These are phyloP conservation scores for Wallacemonas sp. DNA, from an alignment of 208 protist species.

Conservation along the genomic window DNA sequence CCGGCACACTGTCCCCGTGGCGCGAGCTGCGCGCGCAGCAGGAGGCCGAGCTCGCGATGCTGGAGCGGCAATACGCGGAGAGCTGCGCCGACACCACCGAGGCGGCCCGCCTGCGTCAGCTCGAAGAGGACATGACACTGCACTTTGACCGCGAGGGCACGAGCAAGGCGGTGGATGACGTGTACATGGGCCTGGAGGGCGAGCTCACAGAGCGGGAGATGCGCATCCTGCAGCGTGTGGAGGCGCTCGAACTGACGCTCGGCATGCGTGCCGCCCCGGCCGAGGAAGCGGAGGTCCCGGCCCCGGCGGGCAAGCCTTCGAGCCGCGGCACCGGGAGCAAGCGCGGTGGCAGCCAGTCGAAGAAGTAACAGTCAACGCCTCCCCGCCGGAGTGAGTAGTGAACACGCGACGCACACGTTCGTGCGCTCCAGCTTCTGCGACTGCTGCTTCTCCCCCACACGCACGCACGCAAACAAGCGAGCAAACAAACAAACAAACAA, in stretches of 20 bases:
- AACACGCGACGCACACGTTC: too few relatives aligned
- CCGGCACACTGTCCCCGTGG: conserved; percentile 18
- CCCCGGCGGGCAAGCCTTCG: neutral
- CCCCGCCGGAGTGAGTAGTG: too few relatives aligned
- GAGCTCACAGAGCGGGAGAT: conserved; percentile 56
- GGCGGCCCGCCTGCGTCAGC: conserved; percentile 36
- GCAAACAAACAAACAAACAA: too few relatives aligned
- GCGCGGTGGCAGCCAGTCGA: neutral
- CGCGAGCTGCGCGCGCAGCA: conserved; percentile 40
- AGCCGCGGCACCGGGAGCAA: neutral
- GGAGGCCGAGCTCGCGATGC: conserved; percentile 42
- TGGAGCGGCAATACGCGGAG: conserved; percentile 46
- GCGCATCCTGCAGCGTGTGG: conserved; percentile 71
- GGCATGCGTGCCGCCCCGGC: conserved; percentile 28
- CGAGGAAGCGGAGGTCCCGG: neutral
- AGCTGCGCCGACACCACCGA: conserved; percentile 35
- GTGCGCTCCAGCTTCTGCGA: too few relatives aligned
- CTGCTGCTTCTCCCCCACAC: too few relatives aligned
- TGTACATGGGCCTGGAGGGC: conserved; percentile 67
- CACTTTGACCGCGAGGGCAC: conserved; percentile 63
- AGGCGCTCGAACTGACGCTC: conserved; percentile 60
- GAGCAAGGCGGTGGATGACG: conserved; percentile 52
- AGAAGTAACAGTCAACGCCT: too few relatives aligned
- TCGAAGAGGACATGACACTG: conserved; percentile 63
- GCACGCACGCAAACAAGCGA: too few relatives aligned